Evolutionary conservation across 768 basidiomycete species (phyloP).

Genomic region (Serendipita sp.): DNA sequence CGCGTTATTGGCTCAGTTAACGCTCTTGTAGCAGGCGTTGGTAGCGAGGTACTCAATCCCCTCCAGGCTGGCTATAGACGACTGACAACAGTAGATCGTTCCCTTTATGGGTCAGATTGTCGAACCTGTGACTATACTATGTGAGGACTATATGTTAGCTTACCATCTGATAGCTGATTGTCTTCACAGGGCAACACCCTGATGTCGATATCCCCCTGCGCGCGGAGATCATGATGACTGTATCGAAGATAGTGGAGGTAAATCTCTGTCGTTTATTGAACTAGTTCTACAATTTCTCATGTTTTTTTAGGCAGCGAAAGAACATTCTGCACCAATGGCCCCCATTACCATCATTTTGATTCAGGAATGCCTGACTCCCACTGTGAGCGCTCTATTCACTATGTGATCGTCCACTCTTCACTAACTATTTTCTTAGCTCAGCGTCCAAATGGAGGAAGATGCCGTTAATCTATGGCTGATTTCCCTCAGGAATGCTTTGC

Average conservation of each 20-base stretch:
- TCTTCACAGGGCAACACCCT: slow-evolving; percentile 44
- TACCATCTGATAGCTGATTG: not conserved
- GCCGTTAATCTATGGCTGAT: slow-evolving; percentile 59
- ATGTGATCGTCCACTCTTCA: slow-evolving; percentile 8
- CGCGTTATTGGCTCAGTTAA: slow-evolving; percentile 56
- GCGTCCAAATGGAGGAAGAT: slow-evolving; percentile 63
- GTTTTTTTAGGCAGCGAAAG: slow-evolving; percentile 41
- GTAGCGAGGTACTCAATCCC: slow-evolving; percentile 19
- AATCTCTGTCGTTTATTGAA: slow-evolving; percentile 10
- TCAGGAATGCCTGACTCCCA: slow-evolving; percentile 43
- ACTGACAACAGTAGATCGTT: slow-evolving; percentile 33
- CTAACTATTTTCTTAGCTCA: slow-evolving; percentile 27
- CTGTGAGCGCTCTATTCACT: slow-evolving; percentile 23
- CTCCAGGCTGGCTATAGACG: not conserved
- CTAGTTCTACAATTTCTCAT: slow-evolving; percentile 2
- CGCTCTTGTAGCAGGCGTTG: slow-evolving; percentile 42
- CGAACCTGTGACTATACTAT: slow-evolving; percentile 51
- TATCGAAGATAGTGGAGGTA: slow-evolving; percentile 57
- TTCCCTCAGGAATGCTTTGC: slow-evolving; percentile 46
- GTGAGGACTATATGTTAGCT: slow-evolving; percentile 27
- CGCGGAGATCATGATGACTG: slow-evolving; percentile 46
- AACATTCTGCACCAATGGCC: slow-evolving; percentile 39
- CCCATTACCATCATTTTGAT: slow-evolving; percentile 47
- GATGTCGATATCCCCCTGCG: slow-evolving; percentile 60
- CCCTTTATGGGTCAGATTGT: slow-evolving; percentile 48